These are phyloP conservation scores for Emmonsiellopsis sp. DNA, from an alignment of 2,329 filamentous ascomycete genomes.

Conservation along the genomic window DNA sequence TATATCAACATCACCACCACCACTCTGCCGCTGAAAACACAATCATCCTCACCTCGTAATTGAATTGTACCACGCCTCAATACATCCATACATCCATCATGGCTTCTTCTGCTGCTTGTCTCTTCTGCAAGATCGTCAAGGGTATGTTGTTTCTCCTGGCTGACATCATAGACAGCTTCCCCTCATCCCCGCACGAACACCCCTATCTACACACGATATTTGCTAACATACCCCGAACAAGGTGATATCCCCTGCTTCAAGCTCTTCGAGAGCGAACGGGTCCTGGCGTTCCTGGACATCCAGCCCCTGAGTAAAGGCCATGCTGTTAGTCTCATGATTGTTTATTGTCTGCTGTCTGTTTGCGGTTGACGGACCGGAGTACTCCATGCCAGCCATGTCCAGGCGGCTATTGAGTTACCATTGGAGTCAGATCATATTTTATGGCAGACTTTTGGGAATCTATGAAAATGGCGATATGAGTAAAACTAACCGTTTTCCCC, in stretches of 20 bases:
- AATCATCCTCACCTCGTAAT: slow-evolving; percentile 5
- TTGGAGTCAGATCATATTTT: background rate
- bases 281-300: slow-evolving; percentile 93
- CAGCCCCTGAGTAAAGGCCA: slow-evolving; percentile 81
- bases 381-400: background rate
- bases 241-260: slow-evolving; percentile 95
- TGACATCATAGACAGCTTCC: slow-evolving; percentile 6
- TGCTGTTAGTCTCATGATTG: slow-evolving; percentile 54
- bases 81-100: slow-evolving; percentile 5
- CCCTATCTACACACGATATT: background rate
- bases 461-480: background rate
- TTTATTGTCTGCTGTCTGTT: background rate
- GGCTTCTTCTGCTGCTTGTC: slow-evolving; percentile 53
- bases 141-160: slow-evolving; percentile 41
- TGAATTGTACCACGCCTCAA: background rate
- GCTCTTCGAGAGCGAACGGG: slow-evolving; percentile 89
- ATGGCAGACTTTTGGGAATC: background rate
- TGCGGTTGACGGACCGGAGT: background rate
- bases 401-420: background rate
- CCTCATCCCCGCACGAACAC: slow-evolving; percentile 4
- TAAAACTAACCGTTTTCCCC: background rate
- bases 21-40: background rate
- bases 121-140: slow-evolving; percentile 99
- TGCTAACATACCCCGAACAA: slow-evolving; percentile 28
- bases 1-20: background rate